These are phyloP conservation scores for Bipolaris sorokiniana DNA, from an alignment of 2,329 filamentous ascomycete species.

Conservation along the genomic window DNA sequence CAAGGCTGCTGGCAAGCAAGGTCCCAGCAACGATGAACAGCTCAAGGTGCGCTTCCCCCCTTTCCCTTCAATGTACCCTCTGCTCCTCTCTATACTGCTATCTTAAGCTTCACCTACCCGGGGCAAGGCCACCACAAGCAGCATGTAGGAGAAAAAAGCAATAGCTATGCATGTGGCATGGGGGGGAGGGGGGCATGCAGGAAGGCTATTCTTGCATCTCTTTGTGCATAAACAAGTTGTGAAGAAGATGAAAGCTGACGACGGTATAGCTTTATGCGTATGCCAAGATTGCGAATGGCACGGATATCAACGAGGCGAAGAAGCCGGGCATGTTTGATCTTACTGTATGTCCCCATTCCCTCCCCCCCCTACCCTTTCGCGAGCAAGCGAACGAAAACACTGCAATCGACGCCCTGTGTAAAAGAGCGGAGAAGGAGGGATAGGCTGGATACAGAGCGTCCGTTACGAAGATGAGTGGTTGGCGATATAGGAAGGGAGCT, in stretches of 20 bases:
- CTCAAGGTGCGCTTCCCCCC: slow-evolving; percentile 56
- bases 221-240: neutral
- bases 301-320: slow-evolving; percentile 50
- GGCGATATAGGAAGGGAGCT: neutral
- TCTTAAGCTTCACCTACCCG: no score
- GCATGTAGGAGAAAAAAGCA: neutral
- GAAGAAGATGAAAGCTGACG: neutral
- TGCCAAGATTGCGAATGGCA: slow-evolving; percentile 52
- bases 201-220: no score
- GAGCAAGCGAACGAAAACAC: no score
- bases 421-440: no score
- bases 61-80: neutral
- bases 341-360: slow-evolving; percentile 62
- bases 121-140: no score
- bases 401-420: no score
- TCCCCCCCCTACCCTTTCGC: no score
- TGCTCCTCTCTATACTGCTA: neutral
- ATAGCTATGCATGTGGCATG: no score
- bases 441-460: no score
- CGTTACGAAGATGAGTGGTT: no score
- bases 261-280: slow-evolving; percentile 57
- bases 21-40: slow-evolving; percentile 43
- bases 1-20: slow-evolving; percentile 33
- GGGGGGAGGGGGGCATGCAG: no score
- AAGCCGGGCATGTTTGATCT: slow-evolving; percentile 73